These are phyloP conservation scores for Themeda triandra DNA, from an alignment of 176 grass and related monocot genomes.

Conservation along the genomic window DNA sequence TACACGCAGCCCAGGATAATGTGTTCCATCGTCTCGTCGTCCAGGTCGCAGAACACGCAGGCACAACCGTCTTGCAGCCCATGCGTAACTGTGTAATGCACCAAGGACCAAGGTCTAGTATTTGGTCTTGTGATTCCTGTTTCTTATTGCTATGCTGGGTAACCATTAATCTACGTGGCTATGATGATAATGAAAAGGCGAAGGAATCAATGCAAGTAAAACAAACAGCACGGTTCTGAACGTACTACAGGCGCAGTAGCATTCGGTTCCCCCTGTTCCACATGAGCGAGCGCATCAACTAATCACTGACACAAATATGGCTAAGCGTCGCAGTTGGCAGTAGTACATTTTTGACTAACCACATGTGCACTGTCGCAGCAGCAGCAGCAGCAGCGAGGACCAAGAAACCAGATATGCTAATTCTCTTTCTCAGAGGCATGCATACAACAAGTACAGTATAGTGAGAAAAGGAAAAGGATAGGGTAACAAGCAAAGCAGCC, in stretches of 20 bases:
- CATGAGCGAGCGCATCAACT: constrained; percentile 2
- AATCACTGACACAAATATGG: constrained; percentile 5
- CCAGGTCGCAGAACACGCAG: too few species aligned
- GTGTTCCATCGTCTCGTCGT: too few species aligned
- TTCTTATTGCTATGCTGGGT: background rate
- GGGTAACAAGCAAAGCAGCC: too few species aligned
- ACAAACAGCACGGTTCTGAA: background rate
- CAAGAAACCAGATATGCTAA: background rate
- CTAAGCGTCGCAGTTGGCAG: background rate
- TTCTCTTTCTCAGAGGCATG: background rate
- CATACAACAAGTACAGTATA: too few species aligned
- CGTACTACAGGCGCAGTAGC: background rate
- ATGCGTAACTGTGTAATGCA: too few species aligned
- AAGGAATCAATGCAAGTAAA: background rate
- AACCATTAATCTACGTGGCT: background rate
- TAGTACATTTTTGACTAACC: background rate
- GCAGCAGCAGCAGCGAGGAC: background rate
- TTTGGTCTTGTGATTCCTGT: background rate
- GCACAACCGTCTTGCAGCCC: too few species aligned
- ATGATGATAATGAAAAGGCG: too few species aligned
- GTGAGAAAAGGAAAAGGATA: too few species aligned
- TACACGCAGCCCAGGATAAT: too few species aligned
- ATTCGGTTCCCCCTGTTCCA: background rate
- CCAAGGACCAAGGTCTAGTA: too few species aligned
- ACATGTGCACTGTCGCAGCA: background rate